Percentiles rank a stretch among this genome's conserved stretches.
These are phyloP conservation scores for Trichophyton verrucosum DNA, from an alignment of 2,329 filamentous ascomycete genomes.

Conservation along the genomic window DNA sequence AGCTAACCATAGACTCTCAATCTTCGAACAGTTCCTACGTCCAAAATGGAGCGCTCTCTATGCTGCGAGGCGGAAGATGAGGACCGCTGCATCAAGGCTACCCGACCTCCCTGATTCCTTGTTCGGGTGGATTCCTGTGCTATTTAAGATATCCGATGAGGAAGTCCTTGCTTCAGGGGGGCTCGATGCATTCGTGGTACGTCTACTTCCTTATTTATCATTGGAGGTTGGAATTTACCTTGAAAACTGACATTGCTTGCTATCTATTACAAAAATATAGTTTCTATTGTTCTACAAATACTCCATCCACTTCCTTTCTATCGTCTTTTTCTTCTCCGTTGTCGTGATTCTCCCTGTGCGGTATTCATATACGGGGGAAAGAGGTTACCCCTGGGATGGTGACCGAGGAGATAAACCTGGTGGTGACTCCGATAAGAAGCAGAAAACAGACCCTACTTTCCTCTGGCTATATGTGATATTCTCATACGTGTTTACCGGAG, in stretches of 20 bases:
- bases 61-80: conserved; percentile 70
- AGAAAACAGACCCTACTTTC: conserved; percentile 40
- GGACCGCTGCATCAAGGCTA: conserved; percentile 51
- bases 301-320: conserved; percentile 68
- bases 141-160: conserved; percentile 77
- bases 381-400: conserved; percentile 23
- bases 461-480: conserved; percentile 93
- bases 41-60: conserved; percentile 89
- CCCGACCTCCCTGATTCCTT: conserved; percentile 72
- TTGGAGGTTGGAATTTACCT: background rate
- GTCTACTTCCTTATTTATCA: conserved; percentile 15
- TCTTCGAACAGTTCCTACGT: conserved; percentile 52
- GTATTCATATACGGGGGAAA: conserved; percentile 45
- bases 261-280: conserved; percentile 23
- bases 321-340: conserved; percentile 70
- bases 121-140: conserved; percentile 82
- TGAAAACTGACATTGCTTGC: background rate
- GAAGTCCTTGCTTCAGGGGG: conserved; percentile 83
- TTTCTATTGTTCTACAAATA: conserved; percentile 95
- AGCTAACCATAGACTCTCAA: background rate
- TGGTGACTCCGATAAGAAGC: conserved; percentile 21
- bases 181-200: conserved; percentile 82
- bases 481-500: conserved; percentile 75
- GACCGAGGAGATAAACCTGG: conserved; percentile 26
- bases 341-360: conserved; percentile 79